phyloP scores from a whole-genome alignment of 202 grass and related monocot genomes.

The Zoysia matrella region DNA sequence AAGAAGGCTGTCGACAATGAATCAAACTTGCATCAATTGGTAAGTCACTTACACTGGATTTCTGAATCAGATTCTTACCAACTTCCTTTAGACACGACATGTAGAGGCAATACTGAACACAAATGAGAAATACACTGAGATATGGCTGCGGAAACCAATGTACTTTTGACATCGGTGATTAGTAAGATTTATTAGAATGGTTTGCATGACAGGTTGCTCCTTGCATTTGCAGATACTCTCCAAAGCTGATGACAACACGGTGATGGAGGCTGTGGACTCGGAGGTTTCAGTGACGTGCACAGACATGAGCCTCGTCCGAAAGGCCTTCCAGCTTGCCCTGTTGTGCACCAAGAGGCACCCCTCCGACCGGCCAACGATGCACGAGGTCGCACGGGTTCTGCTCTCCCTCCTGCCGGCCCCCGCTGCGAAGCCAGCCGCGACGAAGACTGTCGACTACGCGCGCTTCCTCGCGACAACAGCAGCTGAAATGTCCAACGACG shows the following conservation, averaged over 20 bases:
- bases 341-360: slow-evolving; percentile 92
- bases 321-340: slow-evolving; percentile 91
- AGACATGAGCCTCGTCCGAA: slow-evolving; percentile 31
- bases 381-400: slow-evolving; percentile 81
- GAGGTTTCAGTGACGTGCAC: slow-evolving; percentile 97
- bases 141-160: background rate
- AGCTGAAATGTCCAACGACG: slow-evolving; percentile 38
- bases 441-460: slow-evolving; percentile 61
- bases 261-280: slow-evolving; percentile 97
- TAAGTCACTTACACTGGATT: slow-evolving; percentile 25
- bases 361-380: slow-evolving; percentile 87
- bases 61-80: background rate
- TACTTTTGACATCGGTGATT: background rate
- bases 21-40: slow-evolving; percentile 62
- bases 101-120: background rate
- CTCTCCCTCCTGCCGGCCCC: slow-evolving; percentile 75
- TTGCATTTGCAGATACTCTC: slow-evolving; percentile 35
- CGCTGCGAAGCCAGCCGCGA: slow-evolving; percentile 44
- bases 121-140: background rate
- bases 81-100: background rate
- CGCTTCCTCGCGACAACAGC: slow-evolving; percentile 52
- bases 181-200: background rate
- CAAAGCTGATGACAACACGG: slow-evolving; percentile 94
- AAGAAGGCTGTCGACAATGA: no score
- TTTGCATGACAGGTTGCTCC: background rate